These are phyloP conservation scores for Clonostachys byssicola DNA, from an alignment of 2,329 filamentous ascomycete genomes.

Conservation along the genomic window DNA sequence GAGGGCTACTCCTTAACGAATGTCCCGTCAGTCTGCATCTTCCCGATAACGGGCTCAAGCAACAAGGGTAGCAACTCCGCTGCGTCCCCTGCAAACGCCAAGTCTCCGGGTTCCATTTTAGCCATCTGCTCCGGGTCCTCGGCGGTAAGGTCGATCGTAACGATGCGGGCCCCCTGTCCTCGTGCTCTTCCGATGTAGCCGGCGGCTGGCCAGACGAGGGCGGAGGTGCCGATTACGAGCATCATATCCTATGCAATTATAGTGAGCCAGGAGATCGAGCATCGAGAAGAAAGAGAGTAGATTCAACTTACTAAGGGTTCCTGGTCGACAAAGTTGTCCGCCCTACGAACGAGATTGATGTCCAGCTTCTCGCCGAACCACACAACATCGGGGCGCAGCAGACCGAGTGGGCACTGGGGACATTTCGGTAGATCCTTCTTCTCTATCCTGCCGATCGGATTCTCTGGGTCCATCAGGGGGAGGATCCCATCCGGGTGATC, in stretches of 20 bases:
- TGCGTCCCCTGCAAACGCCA: slow-evolving; percentile 35
- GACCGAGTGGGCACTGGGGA: slow-evolving; percentile 57
- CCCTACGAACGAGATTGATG: slow-evolving; percentile 48
- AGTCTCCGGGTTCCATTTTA: slow-evolving; percentile 33
- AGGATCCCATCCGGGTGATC: slow-evolving; percentile 31
- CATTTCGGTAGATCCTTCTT: slow-evolving; percentile 66
- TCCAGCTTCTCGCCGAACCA: slow-evolving; percentile 84
- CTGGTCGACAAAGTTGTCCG: slow-evolving; percentile 61
- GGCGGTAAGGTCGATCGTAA: slow-evolving; percentile 60
- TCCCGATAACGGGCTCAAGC: slow-evolving; percentile 35
- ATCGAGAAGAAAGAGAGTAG: not conserved
- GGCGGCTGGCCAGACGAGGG: slow-evolving; percentile 74
- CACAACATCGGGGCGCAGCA: slow-evolving; percentile 80
- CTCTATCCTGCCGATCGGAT: slow-evolving; percentile 36
- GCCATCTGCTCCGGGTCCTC: slow-evolving; percentile 16
- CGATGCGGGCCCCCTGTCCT: slow-evolving; percentile 63
- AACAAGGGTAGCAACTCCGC: slow-evolving; percentile 30
- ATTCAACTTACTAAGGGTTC: slow-evolving; percentile 37
- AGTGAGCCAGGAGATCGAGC: no score
- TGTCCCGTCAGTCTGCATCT: slow-evolving; percentile 7
- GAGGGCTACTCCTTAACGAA: no score
- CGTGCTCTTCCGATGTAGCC: slow-evolving; percentile 67
- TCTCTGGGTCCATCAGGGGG: slow-evolving; percentile 38
- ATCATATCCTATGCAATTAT: slow-evolving; percentile 57
- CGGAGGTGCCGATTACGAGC: slow-evolving; percentile 83